Conservation (phyloP, 768 basidiomycete species). For the Thelephora ganbajun region DNA sequence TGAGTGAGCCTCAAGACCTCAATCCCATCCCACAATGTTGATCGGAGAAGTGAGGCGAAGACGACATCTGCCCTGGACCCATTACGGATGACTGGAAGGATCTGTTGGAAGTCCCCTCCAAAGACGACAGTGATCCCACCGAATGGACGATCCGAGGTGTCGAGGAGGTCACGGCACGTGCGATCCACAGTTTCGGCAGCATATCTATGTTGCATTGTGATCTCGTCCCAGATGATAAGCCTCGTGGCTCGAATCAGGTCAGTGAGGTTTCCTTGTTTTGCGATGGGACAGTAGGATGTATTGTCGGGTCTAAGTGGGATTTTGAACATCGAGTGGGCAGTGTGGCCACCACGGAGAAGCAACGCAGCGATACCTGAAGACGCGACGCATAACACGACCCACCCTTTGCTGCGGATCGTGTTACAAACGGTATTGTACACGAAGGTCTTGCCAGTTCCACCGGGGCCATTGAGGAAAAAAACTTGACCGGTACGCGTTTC, state of each 20-base stretch:
- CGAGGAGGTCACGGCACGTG: slow-evolving; percentile 15
- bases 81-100: slow-evolving; percentile 26
- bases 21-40: slow-evolving; percentile 24
- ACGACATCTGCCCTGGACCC: slow-evolving; percentile 26
- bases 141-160: slow-evolving; percentile 27
- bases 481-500: slow-evolving; percentile 4
- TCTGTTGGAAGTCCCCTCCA: slow-evolving; percentile 37
- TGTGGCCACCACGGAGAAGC: slow-evolving; percentile 27
- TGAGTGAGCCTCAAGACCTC: slow-evolving; percentile 18
- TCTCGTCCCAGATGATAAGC: slow-evolving; percentile 33
- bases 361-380: slow-evolving; percentile 37
- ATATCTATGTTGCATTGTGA: slow-evolving; percentile 22
- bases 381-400: slow-evolving; percentile 31
- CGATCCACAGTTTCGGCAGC: slow-evolving; percentile 27
- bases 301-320: slow-evolving; percentile 21
- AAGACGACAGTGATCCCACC: slow-evolving; percentile 32
- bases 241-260: slow-evolving; percentile 18
- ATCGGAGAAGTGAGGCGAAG: slow-evolving; percentile 19
- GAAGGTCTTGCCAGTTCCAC: slow-evolving; percentile 34
- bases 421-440: slow-evolving; percentile 24
- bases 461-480: no score
- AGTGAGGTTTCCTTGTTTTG: slow-evolving; percentile 14
- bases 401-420: slow-evolving; percentile 12
- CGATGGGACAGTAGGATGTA: not conserved
- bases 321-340: slow-evolving; percentile 34